Evolutionary conservation across 768 basidiomycete genomes (phyloP).

Genomic region (Tylopilus subfusipes): DNA sequence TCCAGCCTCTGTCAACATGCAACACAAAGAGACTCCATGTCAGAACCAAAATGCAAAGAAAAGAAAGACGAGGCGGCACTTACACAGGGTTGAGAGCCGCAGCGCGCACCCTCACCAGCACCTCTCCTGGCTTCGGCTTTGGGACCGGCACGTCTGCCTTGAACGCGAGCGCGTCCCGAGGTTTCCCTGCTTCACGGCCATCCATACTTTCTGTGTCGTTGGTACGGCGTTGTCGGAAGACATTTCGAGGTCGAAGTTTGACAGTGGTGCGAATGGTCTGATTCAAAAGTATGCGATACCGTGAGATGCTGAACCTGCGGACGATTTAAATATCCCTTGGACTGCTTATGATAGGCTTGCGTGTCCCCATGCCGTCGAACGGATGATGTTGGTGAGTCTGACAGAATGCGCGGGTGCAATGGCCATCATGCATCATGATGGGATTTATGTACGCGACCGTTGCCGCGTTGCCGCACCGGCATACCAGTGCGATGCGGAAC

Average conservation of each 20-base stretch:
- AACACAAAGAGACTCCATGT: not conserved
- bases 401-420: too few relatives aligned
- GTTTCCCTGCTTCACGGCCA: conserved; percentile 29
- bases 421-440: too few relatives aligned
- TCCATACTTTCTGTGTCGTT: conserved; percentile 30
- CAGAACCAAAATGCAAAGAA: not conserved
- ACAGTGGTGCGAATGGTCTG: too few relatives aligned
- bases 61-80: conserved; percentile 11
- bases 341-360: too few relatives aligned
- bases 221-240: conserved; percentile 11
- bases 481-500: too few relatives aligned
- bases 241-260: not conserved
- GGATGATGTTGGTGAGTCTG: too few relatives aligned
- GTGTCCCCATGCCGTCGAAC: too few relatives aligned
- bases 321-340: too few relatives aligned
- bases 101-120: conserved; percentile 51
- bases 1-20: conserved; percentile 47
- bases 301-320: too few relatives aligned
- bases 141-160: conserved; percentile 30
- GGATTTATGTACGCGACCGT: too few relatives aligned
- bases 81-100: conserved; percentile 70
- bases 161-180: conserved; percentile 29
- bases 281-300: too few relatives aligned
- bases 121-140: conserved; percentile 36
- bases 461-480: too few relatives aligned